Evolutionary conservation across 2,329 filamentous ascomycete genomes (phyloP).

Genomic region (Aulographum hederae): DNA sequence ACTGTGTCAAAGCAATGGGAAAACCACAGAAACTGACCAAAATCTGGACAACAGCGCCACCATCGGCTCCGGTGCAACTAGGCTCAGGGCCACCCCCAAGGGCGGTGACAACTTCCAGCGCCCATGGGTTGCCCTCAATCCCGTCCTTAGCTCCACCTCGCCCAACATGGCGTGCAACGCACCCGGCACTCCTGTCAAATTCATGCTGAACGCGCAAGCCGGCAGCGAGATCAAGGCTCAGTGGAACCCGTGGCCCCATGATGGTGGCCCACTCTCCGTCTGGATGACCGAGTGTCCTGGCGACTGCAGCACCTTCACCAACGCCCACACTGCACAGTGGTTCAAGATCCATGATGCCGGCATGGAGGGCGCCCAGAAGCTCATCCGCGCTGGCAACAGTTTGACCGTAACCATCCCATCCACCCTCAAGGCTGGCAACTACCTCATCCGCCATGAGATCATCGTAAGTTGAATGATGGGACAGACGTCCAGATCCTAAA

Average conservation of each 20-base stretch:
- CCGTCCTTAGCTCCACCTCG: constrained; percentile 1
- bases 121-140: constrained; percentile 2
- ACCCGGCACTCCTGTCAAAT: constrained; percentile 1
- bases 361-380: background rate
- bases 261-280: constrained; percentile 2
- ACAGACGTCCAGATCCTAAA: background rate
- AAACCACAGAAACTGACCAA: background rate
- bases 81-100: background rate
- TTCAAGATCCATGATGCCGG: constrained; percentile 3
- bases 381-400: background rate
- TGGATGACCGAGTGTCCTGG: constrained; percentile 2
- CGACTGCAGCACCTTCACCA: constrained; percentile 1
- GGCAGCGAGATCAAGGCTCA: constrained; percentile 1
- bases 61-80: background rate
- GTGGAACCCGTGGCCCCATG: constrained; percentile 4
- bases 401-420: constrained; percentile 30
- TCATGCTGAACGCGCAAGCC: background rate
- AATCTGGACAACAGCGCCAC: constrained; percentile 1
- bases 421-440: constrained; percentile 32
- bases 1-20: too few species aligned
- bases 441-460: constrained; percentile 38
- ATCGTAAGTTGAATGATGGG: constrained; percentile 11
- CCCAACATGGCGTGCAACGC: constrained; percentile 3
- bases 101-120: constrained; percentile 1
- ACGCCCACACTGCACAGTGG: constrained; percentile 2